Evolutionary conservation across 495 filamentous ascomycete species (phyloP).

Genomic region (Darksidea phi): DNA sequence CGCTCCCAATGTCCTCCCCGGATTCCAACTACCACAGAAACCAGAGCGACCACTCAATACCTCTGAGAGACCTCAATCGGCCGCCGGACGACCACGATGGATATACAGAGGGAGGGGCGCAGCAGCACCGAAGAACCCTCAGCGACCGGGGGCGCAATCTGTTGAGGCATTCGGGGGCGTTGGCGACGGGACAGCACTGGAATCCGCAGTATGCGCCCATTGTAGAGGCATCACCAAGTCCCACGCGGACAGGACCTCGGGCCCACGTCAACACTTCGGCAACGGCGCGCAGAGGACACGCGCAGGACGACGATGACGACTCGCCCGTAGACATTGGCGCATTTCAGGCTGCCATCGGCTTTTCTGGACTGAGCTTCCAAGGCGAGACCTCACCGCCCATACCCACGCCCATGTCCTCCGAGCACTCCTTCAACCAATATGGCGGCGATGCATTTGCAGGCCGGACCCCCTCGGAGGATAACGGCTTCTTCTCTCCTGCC

Average conservation of each 20-base stretch:
- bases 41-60: slow-evolving; percentile 67
- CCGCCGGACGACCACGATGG: slow-evolving; percentile 51
- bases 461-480: slow-evolving; percentile 55
- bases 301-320: slow-evolving; percentile 44
- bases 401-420: slow-evolving; percentile 29
- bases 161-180: slow-evolving; percentile 32
- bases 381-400: slow-evolving; percentile 36
- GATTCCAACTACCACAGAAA: slow-evolving; percentile 52
- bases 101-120: slow-evolving; percentile 32
- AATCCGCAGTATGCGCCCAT: slow-evolving; percentile 52
- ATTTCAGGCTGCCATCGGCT: slow-evolving; percentile 62
- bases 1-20: slow-evolving; percentile 59
- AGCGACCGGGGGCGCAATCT: slow-evolving; percentile 43
- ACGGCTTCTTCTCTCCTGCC: slow-evolving; percentile 53
- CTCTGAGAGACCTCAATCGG: slow-evolving; percentile 74
- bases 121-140: slow-evolving; percentile 42
- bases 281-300: slow-evolving; percentile 34
- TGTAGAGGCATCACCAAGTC: slow-evolving; percentile 54
- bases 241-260: slow-evolving; percentile 31
- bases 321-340: slow-evolving; percentile 51
- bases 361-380: slow-evolving; percentile 58
- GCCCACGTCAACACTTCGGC: slow-evolving; percentile 24
- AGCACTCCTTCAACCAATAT: slow-evolving; percentile 39
- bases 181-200: slow-evolving; percentile 33
- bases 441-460: slow-evolving; percentile 41